Conservation (phyloP, 371 early-diverging fungal species). For the Apophysomyces variabilis region DNA sequence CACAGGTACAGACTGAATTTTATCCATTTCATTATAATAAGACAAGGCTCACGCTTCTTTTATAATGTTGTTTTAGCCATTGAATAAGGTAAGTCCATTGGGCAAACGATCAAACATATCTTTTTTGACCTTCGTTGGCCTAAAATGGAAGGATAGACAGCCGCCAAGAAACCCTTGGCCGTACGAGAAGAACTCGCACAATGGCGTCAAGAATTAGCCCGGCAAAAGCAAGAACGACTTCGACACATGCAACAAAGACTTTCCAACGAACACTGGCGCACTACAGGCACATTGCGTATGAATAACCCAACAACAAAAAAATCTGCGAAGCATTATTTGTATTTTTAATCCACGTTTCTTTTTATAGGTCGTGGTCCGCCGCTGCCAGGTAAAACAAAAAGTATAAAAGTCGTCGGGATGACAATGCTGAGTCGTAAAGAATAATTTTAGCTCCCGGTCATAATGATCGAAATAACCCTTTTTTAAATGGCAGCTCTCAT, state of each 20-base stretch:
- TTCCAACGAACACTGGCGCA: not conserved
- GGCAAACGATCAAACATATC: no score
- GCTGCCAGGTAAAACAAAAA: not conserved
- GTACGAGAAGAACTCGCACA: conserved; percentile 22
- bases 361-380: not conserved
- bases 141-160: no score
- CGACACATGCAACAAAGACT: not conserved
- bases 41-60: no score
- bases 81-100: not conserved
- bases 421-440: not conserved
- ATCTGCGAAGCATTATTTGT: not conserved
- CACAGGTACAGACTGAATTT: not conserved
- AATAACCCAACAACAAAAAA: not conserved
- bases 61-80: not conserved
- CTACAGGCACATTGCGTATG: conserved; percentile 3
- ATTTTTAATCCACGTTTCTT: not conserved
- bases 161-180: conserved; percentile 6
- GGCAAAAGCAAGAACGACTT: not conserved
- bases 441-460: not conserved
- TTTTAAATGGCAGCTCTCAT: not conserved
- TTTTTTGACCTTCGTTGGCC: not conserved
- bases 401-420: not conserved
- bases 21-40: not conserved
- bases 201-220: conserved; percentile 29
- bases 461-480: not conserved